Percentiles rank a stretch among this genome's conserved stretches.
phyloP scores from a whole-genome alignment of 2,329 filamentous ascomycete species.

The Sporothrix schenckii region DNA sequence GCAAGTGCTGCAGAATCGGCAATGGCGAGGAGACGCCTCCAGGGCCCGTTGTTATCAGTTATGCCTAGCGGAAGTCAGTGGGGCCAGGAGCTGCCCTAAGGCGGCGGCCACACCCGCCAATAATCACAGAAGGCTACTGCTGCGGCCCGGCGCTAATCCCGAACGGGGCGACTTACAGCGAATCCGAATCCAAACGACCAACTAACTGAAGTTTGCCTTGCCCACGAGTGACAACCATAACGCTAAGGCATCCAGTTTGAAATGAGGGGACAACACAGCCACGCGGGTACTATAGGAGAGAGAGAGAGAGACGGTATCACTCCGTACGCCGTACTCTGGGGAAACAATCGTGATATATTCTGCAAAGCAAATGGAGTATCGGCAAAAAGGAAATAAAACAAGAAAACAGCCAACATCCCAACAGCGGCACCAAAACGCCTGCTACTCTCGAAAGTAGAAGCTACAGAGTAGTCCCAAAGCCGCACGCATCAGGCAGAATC shows the following conservation, averaged over 20 bases:
- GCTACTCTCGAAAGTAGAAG: background rate
- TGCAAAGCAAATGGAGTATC: background rate
- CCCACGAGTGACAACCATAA: background rate
- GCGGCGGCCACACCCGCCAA: background rate
- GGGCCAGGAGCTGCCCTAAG: background rate
- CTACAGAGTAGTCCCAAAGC: too few relatives aligned
- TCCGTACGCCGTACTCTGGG: background rate
- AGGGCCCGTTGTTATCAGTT: too few relatives aligned
- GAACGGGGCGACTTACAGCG: conserved; percentile 8
- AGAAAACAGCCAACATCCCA: background rate
- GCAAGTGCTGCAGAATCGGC: too few relatives aligned
- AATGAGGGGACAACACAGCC: conserved; percentile 4
- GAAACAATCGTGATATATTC: background rate
- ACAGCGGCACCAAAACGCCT: background rate
- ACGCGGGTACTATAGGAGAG: background rate
- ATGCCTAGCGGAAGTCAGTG: background rate
- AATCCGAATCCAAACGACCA: background rate
- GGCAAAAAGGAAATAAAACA: background rate
- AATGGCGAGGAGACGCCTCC: too few relatives aligned
- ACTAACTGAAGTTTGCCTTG: conserved; percentile 5
- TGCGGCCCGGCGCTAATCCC: conserved; percentile 17
- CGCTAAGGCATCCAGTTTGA: background rate
- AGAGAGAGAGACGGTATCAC: background rate
- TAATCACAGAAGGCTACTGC: background rate
- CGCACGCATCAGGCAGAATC: background rate